Evolutionary conservation across 352 stramenopile species (phyloP).

Genomic region (Lagenidium sp.): DNA sequence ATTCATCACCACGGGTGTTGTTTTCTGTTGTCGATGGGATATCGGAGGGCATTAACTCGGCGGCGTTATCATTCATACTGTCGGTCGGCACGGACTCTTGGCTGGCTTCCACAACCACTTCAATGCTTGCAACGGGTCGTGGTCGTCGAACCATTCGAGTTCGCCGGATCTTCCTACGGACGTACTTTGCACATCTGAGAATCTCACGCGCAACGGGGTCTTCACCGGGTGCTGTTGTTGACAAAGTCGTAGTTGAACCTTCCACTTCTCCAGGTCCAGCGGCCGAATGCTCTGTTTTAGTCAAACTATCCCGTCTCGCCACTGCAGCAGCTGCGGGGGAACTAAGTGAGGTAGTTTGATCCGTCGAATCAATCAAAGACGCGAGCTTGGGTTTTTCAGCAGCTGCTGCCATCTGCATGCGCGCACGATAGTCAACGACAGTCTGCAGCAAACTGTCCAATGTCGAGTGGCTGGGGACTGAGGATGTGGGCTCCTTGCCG

Average conservation of each 20-base stretch:
- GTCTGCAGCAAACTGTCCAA: conserved; percentile 57
- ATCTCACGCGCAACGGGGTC: conserved; percentile 7
- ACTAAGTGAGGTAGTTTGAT: too few species aligned
- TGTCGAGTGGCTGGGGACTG: conserved; percentile 1
- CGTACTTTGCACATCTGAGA: conserved; percentile 28
- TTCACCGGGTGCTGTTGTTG: too few species aligned
- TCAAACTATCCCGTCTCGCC: too few species aligned
- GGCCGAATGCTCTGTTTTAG: too few species aligned
- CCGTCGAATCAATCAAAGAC: conserved; percentile 8
- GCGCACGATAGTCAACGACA: conserved; percentile 62
- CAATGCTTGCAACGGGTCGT: too few species aligned
- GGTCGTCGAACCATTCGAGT: conserved; percentile 9
- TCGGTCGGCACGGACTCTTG: too few species aligned
- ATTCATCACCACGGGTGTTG: too few species aligned
- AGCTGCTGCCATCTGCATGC: conserved; percentile 56
- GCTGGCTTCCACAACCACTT: too few species aligned
- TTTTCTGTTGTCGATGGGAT: background rate
- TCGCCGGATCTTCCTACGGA: conserved; percentile 33
- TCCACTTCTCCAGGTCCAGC: background rate
- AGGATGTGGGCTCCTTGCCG: conserved; percentile 9
- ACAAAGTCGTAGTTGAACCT: background rate
- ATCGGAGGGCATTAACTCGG: too few species aligned
- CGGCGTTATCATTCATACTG: too few species aligned
- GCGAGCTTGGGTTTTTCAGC: conserved; percentile 64
- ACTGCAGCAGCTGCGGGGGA: background rate